Evolutionary conservation across 1,284 basidiomycete species (phyloP), one percentile per base, ranked within the genome.

Genomic region (Athelia psychrophila): DNA sequence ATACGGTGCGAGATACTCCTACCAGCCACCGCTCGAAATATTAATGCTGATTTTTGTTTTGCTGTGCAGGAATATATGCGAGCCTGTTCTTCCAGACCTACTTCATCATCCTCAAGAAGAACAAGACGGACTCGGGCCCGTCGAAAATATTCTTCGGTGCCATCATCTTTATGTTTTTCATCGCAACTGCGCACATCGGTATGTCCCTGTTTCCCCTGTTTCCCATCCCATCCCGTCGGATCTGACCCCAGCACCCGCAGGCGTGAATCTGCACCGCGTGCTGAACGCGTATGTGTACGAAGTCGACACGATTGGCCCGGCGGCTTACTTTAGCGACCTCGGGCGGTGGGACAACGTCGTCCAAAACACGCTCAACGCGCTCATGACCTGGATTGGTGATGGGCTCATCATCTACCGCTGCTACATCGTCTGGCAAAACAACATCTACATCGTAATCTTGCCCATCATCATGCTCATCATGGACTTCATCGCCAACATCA

Each of bases 311-410:
- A 60, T 60, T n/a, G 64, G 64, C 20, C 64, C 66, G 18, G 55
- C 51, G 3, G 52, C 57, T 3, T 69, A 64, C 47, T 62, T 68
- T 20, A 49, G 55, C n/a, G 60, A 63, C 36, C 57, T 64, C 10
- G 57, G 58, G 18, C 55, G 63, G 46, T 66, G 65, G 65, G 61
- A 67, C 23, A 66, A 66, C 44, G 51, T 67, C 12, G 55, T 59
- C 19, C 64, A 67, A 46, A 60, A 66, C 47, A 52, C 62, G 2
- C 51, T 67, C 3, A 63, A 64, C 45, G 66, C 60, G 6, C 48
- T 66, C 24, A 64, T 64, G 53, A 65, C 65, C 18, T 64, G 65
- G 57, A 51, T 66, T 22, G 66, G 64, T 13, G 66, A 68, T 48
- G 51, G 53, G 24, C 55, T 66, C 8, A 58, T 66, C 19, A 67